Percentiles rank a stretch among this genome's conserved stretches.
phyloP scores from a whole-genome alignment of 2,329 filamentous ascomycete genomes.

The Lasiodiplodia citricola region DNA sequence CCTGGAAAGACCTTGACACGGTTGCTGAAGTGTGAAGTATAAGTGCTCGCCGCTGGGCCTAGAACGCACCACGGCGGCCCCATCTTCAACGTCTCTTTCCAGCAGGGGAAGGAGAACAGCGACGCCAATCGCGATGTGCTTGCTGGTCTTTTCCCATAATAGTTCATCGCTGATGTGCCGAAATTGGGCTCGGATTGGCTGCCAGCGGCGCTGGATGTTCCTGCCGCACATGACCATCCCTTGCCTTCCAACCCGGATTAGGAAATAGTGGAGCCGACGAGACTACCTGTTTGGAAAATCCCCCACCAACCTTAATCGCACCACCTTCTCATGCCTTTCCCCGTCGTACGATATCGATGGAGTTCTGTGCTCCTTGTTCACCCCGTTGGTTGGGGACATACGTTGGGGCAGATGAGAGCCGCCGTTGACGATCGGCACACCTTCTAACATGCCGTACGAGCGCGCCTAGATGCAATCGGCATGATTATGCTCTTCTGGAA shows the following conservation, averaged over 20 bases:
- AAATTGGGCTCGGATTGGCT: background rate
- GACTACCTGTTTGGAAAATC: background rate
- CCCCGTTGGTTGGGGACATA: slow-evolving; percentile 47
- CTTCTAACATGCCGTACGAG: slow-evolving; percentile 2
- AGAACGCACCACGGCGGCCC: slow-evolving; percentile 28
- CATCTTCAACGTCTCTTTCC: slow-evolving; percentile 40
- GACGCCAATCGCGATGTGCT: slow-evolving; percentile 27
- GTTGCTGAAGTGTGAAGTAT: background rate
- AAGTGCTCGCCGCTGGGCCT: background rate
- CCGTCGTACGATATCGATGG: background rate
- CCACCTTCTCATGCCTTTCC: background rate
- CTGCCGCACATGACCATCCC: background rate
- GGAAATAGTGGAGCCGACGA: slow-evolving; percentile 13
- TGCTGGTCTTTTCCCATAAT: background rate
- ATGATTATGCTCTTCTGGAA: background rate
- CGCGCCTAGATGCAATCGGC: slow-evolving; percentile 1
- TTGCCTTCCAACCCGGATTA: slow-evolving; percentile 1
- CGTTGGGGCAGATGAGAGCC: slow-evolving; percentile 49
- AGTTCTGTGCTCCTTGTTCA: slow-evolving; percentile 48
- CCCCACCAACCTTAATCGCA: slow-evolving; percentile 1
- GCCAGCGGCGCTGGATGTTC: background rate
- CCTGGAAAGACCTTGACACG: background rate
- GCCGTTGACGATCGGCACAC: slow-evolving; percentile 30
- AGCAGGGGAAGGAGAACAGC: slow-evolving; percentile 37
- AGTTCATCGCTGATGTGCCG: background rate